These are phyloP conservation scores for Rehmannia glutinosa DNA, from an alignment of 257 asterid species.

Conservation along the genomic window DNA sequence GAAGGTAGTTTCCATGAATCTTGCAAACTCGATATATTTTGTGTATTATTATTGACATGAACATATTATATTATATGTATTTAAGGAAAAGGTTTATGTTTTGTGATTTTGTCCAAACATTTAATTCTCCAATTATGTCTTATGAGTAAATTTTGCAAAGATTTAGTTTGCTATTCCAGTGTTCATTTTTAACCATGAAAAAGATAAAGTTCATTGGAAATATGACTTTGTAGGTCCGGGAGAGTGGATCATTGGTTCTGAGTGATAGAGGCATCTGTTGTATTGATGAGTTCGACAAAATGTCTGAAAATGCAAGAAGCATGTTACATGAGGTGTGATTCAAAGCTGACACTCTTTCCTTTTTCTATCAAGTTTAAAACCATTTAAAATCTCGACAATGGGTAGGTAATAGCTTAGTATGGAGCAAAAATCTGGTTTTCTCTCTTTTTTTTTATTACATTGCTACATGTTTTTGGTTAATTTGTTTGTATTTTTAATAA, in stretches of 20 bases:
- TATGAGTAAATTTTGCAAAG: no score
- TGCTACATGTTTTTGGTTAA: no score
- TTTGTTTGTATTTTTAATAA: not conserved
- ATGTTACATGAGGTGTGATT: slow-evolving; percentile 86
- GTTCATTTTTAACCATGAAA: not conserved
- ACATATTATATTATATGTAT: not conserved
- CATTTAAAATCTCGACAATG: not conserved
- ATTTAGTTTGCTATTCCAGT: no score
- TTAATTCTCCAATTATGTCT: no score
- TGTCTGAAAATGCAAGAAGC: slow-evolving; percentile 98
- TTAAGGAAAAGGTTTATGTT: no score
- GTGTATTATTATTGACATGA: no score
- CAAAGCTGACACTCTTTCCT: not conserved
- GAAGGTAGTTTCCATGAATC: slow-evolving; percentile 37
- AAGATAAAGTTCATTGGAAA: slow-evolving; percentile 13
- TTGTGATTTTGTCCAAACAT: no score
- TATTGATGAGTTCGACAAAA: slow-evolving; percentile 96
- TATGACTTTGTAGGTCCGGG: slow-evolving; percentile 65
- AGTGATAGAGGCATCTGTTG: no score
- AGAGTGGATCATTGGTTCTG: slow-evolving; percentile 97
- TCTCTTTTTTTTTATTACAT: not conserved
- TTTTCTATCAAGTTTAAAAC: not conserved
- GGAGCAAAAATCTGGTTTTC: not conserved
- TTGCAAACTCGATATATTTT: not conserved
- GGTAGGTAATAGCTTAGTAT: not conserved